Evolutionary conservation across 2,329 filamentous ascomycete genomes (phyloP).

Genomic region (Trichoderma aggressivum): DNA sequence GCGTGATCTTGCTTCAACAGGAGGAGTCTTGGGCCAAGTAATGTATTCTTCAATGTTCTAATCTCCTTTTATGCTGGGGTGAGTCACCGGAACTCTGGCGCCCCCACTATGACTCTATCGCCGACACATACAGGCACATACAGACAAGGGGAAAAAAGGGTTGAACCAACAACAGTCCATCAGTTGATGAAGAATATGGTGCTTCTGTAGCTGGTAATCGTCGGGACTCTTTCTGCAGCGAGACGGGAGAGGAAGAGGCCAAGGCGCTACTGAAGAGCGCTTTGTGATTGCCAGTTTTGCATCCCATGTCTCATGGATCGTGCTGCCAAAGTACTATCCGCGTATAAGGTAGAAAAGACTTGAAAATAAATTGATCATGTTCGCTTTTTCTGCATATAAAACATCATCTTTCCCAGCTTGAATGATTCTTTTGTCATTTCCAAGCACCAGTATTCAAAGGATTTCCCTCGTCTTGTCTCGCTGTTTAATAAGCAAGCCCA

Average conservation of each 20-base stretch:
- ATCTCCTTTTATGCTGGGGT: background rate
- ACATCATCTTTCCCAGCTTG: background rate
- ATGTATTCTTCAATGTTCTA: background rate
- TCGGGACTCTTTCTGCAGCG: background rate
- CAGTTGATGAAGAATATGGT: background rate
- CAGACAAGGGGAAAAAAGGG: background rate
- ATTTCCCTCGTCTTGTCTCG: background rate
- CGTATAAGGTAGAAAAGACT: background rate
- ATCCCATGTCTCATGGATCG: background rate
- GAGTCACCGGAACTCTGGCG: background rate
- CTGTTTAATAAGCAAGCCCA: background rate
- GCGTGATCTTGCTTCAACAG: background rate
- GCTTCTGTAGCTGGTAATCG: background rate
- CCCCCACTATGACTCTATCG: slow-evolving; percentile 1
- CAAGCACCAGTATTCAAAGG: background rate
- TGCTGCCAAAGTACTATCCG: background rate
- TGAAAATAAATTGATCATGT: background rate
- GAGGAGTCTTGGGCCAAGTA: background rate
- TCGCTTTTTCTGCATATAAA: background rate
- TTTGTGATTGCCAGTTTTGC: background rate
- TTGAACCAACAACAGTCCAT: background rate
- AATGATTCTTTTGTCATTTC: background rate
- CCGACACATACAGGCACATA: background rate
- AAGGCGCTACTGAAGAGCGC: background rate
- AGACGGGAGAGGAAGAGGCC: background rate